Evolutionary conservation across 345 rosid genomes (phyloP).

Genomic region (Salix suchowensis): DNA sequence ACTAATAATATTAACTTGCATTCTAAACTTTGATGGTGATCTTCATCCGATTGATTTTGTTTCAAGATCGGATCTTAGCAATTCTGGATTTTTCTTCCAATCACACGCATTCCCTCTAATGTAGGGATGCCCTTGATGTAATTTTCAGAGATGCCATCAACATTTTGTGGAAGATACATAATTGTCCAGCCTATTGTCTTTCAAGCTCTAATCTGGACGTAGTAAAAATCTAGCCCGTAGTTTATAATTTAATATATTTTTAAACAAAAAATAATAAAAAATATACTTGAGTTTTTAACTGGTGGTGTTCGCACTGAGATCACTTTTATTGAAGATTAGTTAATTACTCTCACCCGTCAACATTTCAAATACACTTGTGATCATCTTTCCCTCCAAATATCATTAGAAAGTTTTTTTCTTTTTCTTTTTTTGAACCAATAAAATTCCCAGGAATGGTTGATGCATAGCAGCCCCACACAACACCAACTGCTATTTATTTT

Average conservation of each 20-base stretch:
- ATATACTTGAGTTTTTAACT: not conserved
- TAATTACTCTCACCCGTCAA: not conserved
- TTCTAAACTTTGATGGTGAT: no score
- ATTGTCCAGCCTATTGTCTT: not conserved
- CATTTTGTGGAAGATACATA: not conserved
- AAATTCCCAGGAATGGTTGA: not conserved
- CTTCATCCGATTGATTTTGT: no score
- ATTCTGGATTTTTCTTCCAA: not conserved
- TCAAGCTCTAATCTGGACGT: not conserved
- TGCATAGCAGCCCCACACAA: constrained; percentile 1
- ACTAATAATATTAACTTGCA: no score
- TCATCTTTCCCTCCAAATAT: not conserved
- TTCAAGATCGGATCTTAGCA: not conserved
- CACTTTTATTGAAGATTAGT: not conserved
- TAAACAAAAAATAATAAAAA: no score
- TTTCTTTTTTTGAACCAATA: not conserved
- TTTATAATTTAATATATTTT: no score
- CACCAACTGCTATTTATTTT: not conserved
- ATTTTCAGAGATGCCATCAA: not conserved
- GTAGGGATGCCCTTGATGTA: not conserved
- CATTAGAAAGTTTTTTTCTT: not conserved
- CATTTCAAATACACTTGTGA: not conserved
- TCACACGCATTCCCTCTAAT: not conserved
- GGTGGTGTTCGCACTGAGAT: not conserved
- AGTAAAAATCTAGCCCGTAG: not conserved